Evolutionary conservation across 495 filamentous ascomycete genomes (phyloP), one percentile per base, ranked within the genome.

Genomic region (Hyphodiscus hymeniophilus): DNA sequence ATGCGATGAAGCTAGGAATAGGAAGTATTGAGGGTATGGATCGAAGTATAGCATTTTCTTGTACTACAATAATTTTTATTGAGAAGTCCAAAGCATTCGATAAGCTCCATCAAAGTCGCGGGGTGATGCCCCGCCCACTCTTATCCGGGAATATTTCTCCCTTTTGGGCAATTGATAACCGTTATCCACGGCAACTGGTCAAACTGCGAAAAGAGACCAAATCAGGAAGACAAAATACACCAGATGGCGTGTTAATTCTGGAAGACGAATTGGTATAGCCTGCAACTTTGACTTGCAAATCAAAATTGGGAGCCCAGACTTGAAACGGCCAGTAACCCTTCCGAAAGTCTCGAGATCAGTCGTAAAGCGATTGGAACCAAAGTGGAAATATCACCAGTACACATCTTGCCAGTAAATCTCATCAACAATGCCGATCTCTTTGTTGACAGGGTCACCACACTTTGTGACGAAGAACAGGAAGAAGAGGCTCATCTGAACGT

Each of bases 101-200:
- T 53, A 46, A 54, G 41, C 42, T 15, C n/a, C 38, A 31, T 12
- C 17, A 16, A 15, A 22, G 24, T 30, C 30, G 49, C 46, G 52
- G 49, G 48, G 45, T 55, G 46, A 23, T 59, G 48, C 48, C 50
- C 56, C 42, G 33, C 41, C 20, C 32, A 26, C 52, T 34, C 50
- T 51, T 56, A 52, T 52, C 49, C 33, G 49, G 52, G 52, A 55
- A 28, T 48, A 51, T 54, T 59, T 59, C 23, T 45, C 56, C 51
- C 15, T 6, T 49, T 55, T 32, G 32, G 56, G 56, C 23, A 47
- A 55, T 41, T 8, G 24, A 54, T 26, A 35, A 26, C 34, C 43
- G 22, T 22, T 38, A 54, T 51, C 39, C 44, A 48, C 35, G 34
- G 22, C 21, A 22, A 20, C 2, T 16, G 21, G 16, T 28, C 17